Base-by-base conservation (phyloP, 768 basidiomycete genomes). In the Mrakia hoshinonis region DNA sequence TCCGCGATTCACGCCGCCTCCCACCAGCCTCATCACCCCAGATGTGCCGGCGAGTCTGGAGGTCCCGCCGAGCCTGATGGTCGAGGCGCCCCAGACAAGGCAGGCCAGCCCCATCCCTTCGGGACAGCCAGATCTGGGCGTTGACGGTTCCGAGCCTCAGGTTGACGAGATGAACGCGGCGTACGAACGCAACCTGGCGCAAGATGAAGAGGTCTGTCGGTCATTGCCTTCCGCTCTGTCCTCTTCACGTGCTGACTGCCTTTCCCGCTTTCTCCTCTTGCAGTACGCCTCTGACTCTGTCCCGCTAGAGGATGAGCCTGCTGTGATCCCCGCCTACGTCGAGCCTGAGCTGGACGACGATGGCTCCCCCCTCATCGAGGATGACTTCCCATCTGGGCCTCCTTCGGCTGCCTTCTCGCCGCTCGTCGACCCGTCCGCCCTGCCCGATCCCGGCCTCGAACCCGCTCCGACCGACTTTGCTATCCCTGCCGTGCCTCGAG, bases 381-480 rank as follows among this genome's bases (percentile, higher is more conserved):
- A 36, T 18, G 31, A 36, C 29, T 4, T 29, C 18, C 18, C 58
- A 18, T 61, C 58, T 2, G 58, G 58, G 22, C 58, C 34, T 20
- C 5, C 58, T 3, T 61, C 34, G 6, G 22, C 31, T 0, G 58
- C 31, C 10, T 61, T 38, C 22, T 31, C 58, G 31, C 58, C 58
- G 22, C 22, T 61, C 34, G 31, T 31, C 1, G 22, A 5, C 31
- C 36, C 36, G 22, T 36, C 20, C 52, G 55, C 55, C 54, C 55
- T 68, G 10, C 67, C 67, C 6, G 67, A 68, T 39, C 52, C 67
- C 5, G 26, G 18, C 0, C 52, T 43, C 0, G 24, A 36, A 5
- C 67, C 67, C 24, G 43, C 26, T 11, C 67, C 67, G 0, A 68
- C 67, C 31, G 20, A 36, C 38, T 31, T 68, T 29, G 11, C 43